phyloP scores from a whole-genome alignment of 2,329 filamentous ascomycete species.

The Hypoxylon sp. region DNA sequence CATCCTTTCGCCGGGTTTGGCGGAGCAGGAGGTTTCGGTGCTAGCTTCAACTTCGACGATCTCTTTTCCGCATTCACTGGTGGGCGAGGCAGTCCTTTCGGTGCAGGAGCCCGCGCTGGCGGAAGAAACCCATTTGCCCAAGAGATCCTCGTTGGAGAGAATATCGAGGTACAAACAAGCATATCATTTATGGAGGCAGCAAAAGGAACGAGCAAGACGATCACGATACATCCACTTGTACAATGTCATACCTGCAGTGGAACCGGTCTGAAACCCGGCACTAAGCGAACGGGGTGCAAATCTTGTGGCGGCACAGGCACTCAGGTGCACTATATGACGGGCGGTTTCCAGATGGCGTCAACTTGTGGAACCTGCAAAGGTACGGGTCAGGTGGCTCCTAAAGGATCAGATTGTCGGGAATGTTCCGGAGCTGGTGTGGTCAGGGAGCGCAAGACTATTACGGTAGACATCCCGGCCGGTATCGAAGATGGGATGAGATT shows the following conservation, averaged over 20 bases:
- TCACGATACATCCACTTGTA: slow-evolving; percentile 84
- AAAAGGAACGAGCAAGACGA: slow-evolving; percentile 89
- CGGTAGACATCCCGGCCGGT: slow-evolving; percentile 91
- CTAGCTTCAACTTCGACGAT: slow-evolving; percentile 95
- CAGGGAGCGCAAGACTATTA: slow-evolving; percentile 84
- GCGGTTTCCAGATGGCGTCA: slow-evolving; percentile 95
- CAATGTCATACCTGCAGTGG: slow-evolving; percentile 87
- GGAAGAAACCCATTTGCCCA: slow-evolving; percentile 78
- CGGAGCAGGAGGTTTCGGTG: slow-evolving; percentile 77
- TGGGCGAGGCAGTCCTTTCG: slow-evolving; percentile 65
- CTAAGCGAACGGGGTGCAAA: slow-evolving; percentile 79
- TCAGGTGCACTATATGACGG: slow-evolving; percentile 88
- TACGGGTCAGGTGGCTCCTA: slow-evolving; percentile 79
- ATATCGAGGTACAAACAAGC: slow-evolving; percentile 93
- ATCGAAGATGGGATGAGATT: slow-evolving; percentile 97
- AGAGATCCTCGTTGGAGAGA: slow-evolving; percentile 90
- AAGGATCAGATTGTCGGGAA: slow-evolving; percentile 81
- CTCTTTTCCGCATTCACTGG: slow-evolving; percentile 88
- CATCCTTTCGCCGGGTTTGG: slow-evolving; percentile 67
- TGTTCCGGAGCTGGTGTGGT: slow-evolving; percentile 89
- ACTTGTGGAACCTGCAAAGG: slow-evolving; percentile 88
- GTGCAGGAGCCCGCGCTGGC: slow-evolving; percentile 62
- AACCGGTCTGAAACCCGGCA: slow-evolving; percentile 85
- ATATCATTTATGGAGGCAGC: slow-evolving; percentile 97
- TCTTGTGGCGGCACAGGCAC: slow-evolving; percentile 89